Conservation (phyloP, 169 alveolate genomes). For the Prorocentrum cordatum region DNA sequence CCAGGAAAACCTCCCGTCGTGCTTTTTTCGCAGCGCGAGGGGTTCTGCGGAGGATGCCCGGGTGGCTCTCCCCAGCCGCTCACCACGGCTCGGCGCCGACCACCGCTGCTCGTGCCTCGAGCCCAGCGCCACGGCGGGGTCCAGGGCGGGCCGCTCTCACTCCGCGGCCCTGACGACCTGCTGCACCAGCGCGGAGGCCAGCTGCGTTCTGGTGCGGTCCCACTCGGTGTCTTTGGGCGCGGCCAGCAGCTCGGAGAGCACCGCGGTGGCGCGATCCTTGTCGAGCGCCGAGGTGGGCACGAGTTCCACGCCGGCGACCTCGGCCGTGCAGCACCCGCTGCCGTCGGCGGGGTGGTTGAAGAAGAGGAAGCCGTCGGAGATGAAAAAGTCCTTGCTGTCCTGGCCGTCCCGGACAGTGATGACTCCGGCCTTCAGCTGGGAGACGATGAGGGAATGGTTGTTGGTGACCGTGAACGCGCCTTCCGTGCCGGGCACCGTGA, state of each 20-base stretch:
- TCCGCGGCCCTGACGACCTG: slow-evolving; percentile 48
- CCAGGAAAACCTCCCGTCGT: too few species aligned
- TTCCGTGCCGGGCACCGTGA: slow-evolving; percentile 74
- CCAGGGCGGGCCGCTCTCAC: too few species aligned
- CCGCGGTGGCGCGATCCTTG: slow-evolving; percentile 71
- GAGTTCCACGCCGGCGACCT: slow-evolving; percentile 74
- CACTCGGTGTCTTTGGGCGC: slow-evolving; percentile 71
- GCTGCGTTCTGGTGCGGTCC: slow-evolving; percentile 48
- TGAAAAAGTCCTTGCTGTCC: slow-evolving; percentile 50
- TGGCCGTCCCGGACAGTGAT: slow-evolving; percentile 65
- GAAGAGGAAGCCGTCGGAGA: slow-evolving; percentile 72
- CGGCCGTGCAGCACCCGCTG: slow-evolving; percentile 74
- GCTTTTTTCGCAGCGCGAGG: too few species aligned
- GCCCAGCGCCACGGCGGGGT: too few species aligned
- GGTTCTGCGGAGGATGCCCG: too few species aligned
- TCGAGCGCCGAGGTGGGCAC: slow-evolving; percentile 74
- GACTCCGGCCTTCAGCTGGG: slow-evolving; percentile 70
- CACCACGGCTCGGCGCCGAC: too few species aligned
- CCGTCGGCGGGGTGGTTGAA: slow-evolving; percentile 74
- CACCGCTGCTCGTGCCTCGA: too few species aligned
- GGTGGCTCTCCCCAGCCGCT: too few species aligned
- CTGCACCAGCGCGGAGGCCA: slow-evolving; percentile 50
- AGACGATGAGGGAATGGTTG: slow-evolving; percentile 71
- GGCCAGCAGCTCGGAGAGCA: slow-evolving; percentile 71
- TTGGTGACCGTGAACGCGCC: slow-evolving; percentile 72